Base-by-base conservation (phyloP, 768 basidiomycete genomes). In the Podaxis sp. region DNA sequence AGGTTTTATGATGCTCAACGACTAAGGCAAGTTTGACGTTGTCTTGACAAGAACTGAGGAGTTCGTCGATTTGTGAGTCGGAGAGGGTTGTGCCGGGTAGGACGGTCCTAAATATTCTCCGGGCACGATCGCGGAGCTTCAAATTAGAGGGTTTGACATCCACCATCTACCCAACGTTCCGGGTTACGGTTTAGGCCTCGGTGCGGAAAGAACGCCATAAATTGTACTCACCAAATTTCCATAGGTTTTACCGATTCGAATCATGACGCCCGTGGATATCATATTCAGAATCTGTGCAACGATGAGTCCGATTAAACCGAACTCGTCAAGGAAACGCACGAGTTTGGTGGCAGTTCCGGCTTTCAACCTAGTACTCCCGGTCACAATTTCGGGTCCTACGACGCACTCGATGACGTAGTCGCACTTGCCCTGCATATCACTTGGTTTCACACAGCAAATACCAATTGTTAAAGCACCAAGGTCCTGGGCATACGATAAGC, bases 301-400 rank as follows among this genome's bases (percentile, higher is more conserved):
- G 22, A 24, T 60, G 19, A 33, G 33, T 39, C 24, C 48, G 30
- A 48, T 6, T 11, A 19, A 44, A 9, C 19, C 1, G n/a, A 19
- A 13, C 3, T 55, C 12, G 24, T 36, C 22, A 44, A 38, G 44
- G 59, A 12, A 30, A 57, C 68, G 15, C 42, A 74, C 76, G 71
- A 76, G 69, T 65, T 77, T 77, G 11, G 76, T 77, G 24, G 73
- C 76, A n/a, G 75, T 76, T 6, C 76, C 76, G 12, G 74, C 73
- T 66, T 77, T 76, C 68, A 77, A 65, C 17, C 76, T 70, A 49
- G 74, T 72, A 53, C 73, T 75, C n/a, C 76, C 74, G 0, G 75
- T 71, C 12, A 76, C 69, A 28, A 73, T 65, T 56, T 75, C 76
- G 2, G 74, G 68, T 11, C 75, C 76, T 1, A 73, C 72, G 12